A percentile compares a stretch with the other conserved stretches of the same genome.
Evolutionary conservation across 2,329 filamentous ascomycete species (phyloP).

Genomic region (Lachnellula suecica): DNA sequence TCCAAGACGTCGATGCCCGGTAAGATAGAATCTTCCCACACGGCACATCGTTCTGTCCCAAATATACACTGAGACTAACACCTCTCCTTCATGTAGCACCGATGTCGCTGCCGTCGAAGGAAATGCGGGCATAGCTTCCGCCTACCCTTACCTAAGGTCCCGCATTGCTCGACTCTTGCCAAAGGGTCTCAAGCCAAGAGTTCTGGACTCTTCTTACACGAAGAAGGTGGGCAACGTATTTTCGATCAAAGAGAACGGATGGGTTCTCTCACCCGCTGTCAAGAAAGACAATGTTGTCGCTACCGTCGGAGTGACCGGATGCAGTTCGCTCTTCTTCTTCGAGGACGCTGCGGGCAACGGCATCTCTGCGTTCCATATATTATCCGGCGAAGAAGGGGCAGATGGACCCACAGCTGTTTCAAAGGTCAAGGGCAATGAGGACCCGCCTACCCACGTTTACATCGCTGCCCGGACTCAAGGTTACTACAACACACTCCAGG

Average conservation of each 20-base stretch:
- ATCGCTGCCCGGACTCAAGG: no score
- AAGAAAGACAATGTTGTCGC: conserved; percentile 1
- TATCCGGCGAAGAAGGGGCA: conserved; percentile 5
- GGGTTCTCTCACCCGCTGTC: neutral
- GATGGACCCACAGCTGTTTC: conserved; percentile 1
- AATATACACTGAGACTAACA: neutral
- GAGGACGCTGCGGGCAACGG: neutral
- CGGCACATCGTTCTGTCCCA: neutral
- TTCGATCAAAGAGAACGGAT: neutral
- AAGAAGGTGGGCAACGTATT: neutral
- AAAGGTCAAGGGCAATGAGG: neutral
- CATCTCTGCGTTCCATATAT: conserved; percentile 2
- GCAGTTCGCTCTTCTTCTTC: conserved; percentile 5
- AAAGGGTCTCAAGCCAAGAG: conserved; percentile 5
- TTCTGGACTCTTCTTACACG: neutral
- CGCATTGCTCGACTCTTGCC: neutral
- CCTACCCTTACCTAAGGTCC: neutral
- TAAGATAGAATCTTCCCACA: neutral
- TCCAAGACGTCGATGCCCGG: neutral
- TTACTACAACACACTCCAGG: no score
- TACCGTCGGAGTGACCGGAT: conserved; percentile 2
- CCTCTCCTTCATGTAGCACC: neutral
- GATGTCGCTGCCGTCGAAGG: neutral
- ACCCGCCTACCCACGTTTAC: neutral
- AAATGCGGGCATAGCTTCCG: neutral